A percentile compares a stretch with the other conserved stretches of the same genome.
These are phyloP conservation scores for Hypoxylon sp. DNA, from an alignment of 2,329 filamentous ascomycete genomes.

Conservation along the genomic window DNA sequence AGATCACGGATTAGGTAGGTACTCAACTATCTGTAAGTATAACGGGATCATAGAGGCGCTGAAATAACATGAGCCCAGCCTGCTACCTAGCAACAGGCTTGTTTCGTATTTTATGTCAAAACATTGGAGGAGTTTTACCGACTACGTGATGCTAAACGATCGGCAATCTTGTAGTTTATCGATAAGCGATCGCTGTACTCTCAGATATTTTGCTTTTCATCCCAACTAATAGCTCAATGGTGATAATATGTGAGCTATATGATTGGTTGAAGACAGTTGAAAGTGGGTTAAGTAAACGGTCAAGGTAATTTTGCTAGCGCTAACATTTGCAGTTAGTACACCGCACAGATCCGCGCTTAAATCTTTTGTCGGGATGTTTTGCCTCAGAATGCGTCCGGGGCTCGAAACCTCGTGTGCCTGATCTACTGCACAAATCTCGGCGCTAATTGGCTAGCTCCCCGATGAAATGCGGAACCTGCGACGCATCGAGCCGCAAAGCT, in stretches of 20 bases:
- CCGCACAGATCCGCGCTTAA: conserved; percentile 47
- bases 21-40: background rate
- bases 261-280: conserved; percentile 28
- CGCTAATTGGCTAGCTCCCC: conserved; percentile 47
- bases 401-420: conserved; percentile 58
- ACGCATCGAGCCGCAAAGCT: conserved; percentile 56
- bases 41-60: conserved; percentile 8
- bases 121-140: conserved; percentile 36
- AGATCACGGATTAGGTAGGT: conserved; percentile 5
- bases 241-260: conserved; percentile 12
- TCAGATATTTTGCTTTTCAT: conserved; percentile 20
- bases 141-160: conserved; percentile 34
- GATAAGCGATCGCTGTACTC: conserved; percentile 22
- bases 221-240: conserved; percentile 28
- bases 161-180: conserved; percentile 36
- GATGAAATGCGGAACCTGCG: conserved; percentile 49
- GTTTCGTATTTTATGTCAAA: conserved; percentile 39
- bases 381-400: conserved; percentile 57
- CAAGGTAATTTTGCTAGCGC: conserved; percentile 29
- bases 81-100: conserved; percentile 13
- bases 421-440: conserved; percentile 44
- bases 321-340: conserved; percentile 17
- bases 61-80: conserved; percentile 9
- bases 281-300: conserved; percentile 12
- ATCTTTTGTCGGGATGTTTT: conserved; percentile 50